These are phyloP conservation scores for Boletales sp. DNA, from an alignment of 768 basidiomycete species.

Conservation along the genomic window DNA sequence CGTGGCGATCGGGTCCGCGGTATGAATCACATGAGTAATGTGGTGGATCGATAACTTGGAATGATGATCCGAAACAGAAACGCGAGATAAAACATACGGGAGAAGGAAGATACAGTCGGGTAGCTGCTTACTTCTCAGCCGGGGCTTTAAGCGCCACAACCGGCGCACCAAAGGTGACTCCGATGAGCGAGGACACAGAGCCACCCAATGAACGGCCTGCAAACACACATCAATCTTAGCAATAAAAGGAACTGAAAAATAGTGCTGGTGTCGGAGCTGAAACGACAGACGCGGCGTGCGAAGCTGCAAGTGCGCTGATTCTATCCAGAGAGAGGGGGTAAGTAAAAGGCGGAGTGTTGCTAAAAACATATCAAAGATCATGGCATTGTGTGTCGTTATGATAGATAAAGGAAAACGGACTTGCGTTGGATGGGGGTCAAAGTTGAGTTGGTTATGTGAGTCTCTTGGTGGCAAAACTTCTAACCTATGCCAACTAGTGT, in stretches of 20 bases:
- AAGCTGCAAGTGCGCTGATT: constrained; percentile 20
- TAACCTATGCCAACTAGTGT: background rate
- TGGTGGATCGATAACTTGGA: constrained; percentile 65
- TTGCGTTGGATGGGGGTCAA: background rate
- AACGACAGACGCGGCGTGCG: constrained; percentile 46
- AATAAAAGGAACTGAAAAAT: background rate
- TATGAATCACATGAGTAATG: constrained; percentile 88
- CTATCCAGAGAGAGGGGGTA: constrained; percentile 38
- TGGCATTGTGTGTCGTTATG: constrained; percentile 7
- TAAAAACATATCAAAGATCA: constrained; percentile 34
- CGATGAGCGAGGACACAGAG: constrained; percentile 77
- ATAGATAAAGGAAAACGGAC: background rate
- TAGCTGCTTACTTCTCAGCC: constrained; percentile 64
- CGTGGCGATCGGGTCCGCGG: constrained; percentile 88
- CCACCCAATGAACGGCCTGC: constrained; percentile 80
- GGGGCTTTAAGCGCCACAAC: constrained; percentile 90
- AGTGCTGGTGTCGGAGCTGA: constrained; percentile 62
- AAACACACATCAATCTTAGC: background rate
- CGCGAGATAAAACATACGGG: constrained; percentile 50
- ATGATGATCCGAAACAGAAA: background rate
- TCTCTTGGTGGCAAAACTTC: background rate
- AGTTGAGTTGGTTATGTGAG: constrained; percentile 8
- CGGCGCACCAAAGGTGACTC: constrained; percentile 88
- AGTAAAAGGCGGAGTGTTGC: constrained; percentile 40
- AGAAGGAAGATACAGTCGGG: constrained; percentile 79